Percentiles rank a stretch among this genome's conserved stretches.
These are phyloP conservation scores for Aspergillus sparsus DNA, from an alignment of 495 filamentous ascomycete species.

Conservation along the genomic window DNA sequence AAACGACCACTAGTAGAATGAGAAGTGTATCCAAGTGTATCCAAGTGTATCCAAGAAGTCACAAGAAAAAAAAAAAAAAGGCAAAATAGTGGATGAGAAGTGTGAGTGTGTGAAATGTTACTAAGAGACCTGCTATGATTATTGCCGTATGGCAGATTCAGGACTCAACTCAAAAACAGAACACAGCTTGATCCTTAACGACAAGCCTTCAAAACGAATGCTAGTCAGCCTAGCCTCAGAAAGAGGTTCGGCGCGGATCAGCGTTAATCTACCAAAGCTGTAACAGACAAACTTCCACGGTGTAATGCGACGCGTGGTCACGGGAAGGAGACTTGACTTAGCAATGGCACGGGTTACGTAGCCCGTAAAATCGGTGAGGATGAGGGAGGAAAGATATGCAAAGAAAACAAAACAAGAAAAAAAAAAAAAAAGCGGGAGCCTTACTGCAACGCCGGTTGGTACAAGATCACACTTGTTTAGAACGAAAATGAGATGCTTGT, in stretches of 20 bases:
- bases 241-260: slow-evolving; percentile 67
- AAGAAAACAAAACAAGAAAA: slow-evolving; percentile 15
- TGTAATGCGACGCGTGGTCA: slow-evolving; percentile 44
- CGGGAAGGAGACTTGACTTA: slow-evolving; percentile 92
- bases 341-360: slow-evolving; percentile 59
- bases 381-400: slow-evolving; percentile 19
- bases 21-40: not conserved
- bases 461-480: slow-evolving; percentile 96
- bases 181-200: slow-evolving; percentile 60
- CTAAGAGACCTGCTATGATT: slow-evolving; percentile 86
- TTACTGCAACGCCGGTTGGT: slow-evolving; percentile 91
- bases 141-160: slow-evolving; percentile 48
- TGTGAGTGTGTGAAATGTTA: slow-evolving; percentile 90
- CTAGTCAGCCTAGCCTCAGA: slow-evolving; percentile 65
- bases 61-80: slow-evolving; percentile 18
- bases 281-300: slow-evolving; percentile 91
- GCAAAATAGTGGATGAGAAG: slow-evolving; percentile 13
- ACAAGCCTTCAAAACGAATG: slow-evolving; percentile 77
- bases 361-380: slow-evolving; percentile 21
- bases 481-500: slow-evolving; percentile 92
- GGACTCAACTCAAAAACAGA: slow-evolving; percentile 90
- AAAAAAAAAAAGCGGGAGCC: slow-evolving; percentile 39
- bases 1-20: slow-evolving; percentile 27
- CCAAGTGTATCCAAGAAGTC: slow-evolving; percentile 9
- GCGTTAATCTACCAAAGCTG: slow-evolving; percentile 92